phyloP scores from a whole-genome alignment of 352 stramenopile genomes.

The Pythium sukuiense region DNA sequence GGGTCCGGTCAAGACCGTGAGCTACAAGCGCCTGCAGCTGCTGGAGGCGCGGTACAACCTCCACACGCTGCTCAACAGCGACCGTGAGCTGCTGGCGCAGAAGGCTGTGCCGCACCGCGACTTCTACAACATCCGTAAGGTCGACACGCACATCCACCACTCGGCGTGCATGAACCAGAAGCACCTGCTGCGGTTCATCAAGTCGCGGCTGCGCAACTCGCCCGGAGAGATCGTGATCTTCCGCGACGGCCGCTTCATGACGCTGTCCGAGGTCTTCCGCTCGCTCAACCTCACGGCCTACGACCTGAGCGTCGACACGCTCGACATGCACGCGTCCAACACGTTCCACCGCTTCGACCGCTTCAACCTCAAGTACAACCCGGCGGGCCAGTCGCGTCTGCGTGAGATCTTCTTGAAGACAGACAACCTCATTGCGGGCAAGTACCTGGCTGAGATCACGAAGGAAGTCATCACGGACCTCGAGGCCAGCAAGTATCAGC shows the following conservation, averaged over 20 bases:
- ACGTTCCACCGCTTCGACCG: slow-evolving; percentile 99
- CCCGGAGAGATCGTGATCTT: slow-evolving; percentile 95
- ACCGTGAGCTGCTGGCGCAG: slow-evolving; percentile 93
- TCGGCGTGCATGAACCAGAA: slow-evolving; percentile 97
- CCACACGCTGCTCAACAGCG: slow-evolving; percentile 95
- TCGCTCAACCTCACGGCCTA: slow-evolving; percentile 95
- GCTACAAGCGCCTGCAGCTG: slow-evolving; percentile 88
- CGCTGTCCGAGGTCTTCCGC: slow-evolving; percentile 93
- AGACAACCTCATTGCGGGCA: slow-evolving; percentile 96
- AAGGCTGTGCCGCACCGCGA: slow-evolving; percentile 97
- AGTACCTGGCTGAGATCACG: slow-evolving; percentile 95
- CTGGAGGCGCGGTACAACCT: slow-evolving; percentile 95
- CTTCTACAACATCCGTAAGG: slow-evolving; percentile 98
- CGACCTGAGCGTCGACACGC: slow-evolving; percentile 98
- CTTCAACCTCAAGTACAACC: slow-evolving; percentile 99
- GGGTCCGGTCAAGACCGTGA: slow-evolving; percentile 84
- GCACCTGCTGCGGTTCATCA: slow-evolving; percentile 93
- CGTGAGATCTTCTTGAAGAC: slow-evolving; percentile 99
- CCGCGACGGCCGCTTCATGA: slow-evolving; percentile 95
- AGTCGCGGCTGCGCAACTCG: slow-evolving; percentile 72
- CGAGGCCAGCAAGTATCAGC: slow-evolving; percentile 92
- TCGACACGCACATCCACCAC: slow-evolving; percentile 99
- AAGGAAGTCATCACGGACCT: slow-evolving; percentile 92
- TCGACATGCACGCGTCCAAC: slow-evolving; percentile 99
- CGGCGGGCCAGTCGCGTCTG: slow-evolving; percentile 92